These are phyloP conservation scores for Phoma herbarum DNA, from an alignment of 2,329 filamentous ascomycete species.

Conservation along the genomic window DNA sequence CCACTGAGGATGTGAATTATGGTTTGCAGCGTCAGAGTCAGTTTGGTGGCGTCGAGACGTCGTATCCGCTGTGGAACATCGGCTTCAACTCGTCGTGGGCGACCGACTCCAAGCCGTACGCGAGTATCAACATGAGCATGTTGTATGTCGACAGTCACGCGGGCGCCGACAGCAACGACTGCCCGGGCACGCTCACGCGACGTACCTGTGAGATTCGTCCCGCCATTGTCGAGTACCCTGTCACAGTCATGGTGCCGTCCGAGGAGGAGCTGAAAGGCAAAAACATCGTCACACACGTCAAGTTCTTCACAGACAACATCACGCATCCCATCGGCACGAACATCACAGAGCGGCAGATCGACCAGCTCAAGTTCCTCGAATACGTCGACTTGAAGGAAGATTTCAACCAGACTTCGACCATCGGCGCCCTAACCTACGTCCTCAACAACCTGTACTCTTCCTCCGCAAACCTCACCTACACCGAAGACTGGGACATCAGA, in stretches of 20 bases:
- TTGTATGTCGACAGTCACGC: conserved; percentile 29
- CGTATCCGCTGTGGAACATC: conserved; percentile 33
- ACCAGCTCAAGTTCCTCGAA: conserved; percentile 24
- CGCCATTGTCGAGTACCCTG: conserved; percentile 31
- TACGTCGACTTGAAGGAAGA: conserved; percentile 28
- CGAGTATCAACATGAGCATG: conserved; percentile 32
- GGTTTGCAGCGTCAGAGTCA: conserved; percentile 24
- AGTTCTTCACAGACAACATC: conserved; percentile 30
- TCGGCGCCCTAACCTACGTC: conserved; percentile 33
- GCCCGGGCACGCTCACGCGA: conserved; percentile 27
- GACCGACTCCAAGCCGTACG: conserved; percentile 22
- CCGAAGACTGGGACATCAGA: conserved; percentile 28
- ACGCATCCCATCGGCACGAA: conserved; percentile 14
- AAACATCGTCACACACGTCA: conserved; percentile 37
- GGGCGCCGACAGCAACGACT: conserved; percentile 19
- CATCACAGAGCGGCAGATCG: conserved; percentile 25
- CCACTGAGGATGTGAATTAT: conserved; percentile 28
- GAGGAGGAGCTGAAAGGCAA: conserved; percentile 29
- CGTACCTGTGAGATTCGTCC: conserved; percentile 32
- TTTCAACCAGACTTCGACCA: conserved; percentile 24
- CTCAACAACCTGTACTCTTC: conserved; percentile 34
- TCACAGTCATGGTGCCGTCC: conserved; percentile 36
- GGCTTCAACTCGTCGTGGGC: conserved; percentile 26
- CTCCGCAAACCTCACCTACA: conserved; percentile 26
- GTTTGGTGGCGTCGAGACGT: conserved; percentile 5